These are phyloP conservation scores for Halophytophthora polymorphica DNA, from an alignment of 352 stramenopile species.

Conservation along the genomic window DNA sequence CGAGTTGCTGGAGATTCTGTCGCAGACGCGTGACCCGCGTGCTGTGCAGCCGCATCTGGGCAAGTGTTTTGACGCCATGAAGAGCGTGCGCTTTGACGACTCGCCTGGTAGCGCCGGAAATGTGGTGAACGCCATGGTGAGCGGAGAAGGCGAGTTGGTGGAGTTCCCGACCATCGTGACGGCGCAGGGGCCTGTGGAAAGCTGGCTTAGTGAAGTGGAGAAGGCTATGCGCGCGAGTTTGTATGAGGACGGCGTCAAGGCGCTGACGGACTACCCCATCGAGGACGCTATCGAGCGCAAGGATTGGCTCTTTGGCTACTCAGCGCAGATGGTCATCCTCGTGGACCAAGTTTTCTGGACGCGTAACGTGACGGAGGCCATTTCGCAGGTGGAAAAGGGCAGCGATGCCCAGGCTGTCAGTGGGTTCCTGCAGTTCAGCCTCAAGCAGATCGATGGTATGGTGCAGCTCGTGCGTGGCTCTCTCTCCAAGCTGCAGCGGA, in stretches of 20 bases:
- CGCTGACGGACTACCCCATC: conserved; percentile 83
- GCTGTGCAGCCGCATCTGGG: conserved; percentile 89
- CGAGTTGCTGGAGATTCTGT: conserved; percentile 90
- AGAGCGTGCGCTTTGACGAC: conserved; percentile 87
- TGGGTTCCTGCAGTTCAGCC: conserved; percentile 85
- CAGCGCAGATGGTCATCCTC: conserved; percentile 85
- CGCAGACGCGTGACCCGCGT: conserved; percentile 85
- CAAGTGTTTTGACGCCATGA: conserved; percentile 93
- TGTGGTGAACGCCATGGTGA: conserved; percentile 80
- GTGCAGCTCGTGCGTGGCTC: conserved; percentile 85
- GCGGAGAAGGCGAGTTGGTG: conserved; percentile 85
- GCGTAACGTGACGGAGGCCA: conserved; percentile 79
- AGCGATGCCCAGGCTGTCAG: conserved; percentile 68
- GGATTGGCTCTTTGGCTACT: conserved; percentile 88
- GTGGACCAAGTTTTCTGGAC: conserved; percentile 93
- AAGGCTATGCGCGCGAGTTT: conserved; percentile 85
- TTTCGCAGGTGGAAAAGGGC: conserved; percentile 67
- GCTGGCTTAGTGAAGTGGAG: conserved; percentile 86
- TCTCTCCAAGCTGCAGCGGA: conserved; percentile 85
- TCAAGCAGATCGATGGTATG: conserved; percentile 92
- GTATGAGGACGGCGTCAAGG: conserved; percentile 83
- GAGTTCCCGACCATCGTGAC: conserved; percentile 68
- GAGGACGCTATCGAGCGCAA: conserved; percentile 87
- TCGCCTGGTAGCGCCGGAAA: conserved; percentile 31
- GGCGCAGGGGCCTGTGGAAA: conserved; percentile 84